Evolutionary conservation across 192 early-diverging fungal genomes (phyloP), one percentile per base, ranked within the genome.

Genomic region (Mortierella claussenii): DNA sequence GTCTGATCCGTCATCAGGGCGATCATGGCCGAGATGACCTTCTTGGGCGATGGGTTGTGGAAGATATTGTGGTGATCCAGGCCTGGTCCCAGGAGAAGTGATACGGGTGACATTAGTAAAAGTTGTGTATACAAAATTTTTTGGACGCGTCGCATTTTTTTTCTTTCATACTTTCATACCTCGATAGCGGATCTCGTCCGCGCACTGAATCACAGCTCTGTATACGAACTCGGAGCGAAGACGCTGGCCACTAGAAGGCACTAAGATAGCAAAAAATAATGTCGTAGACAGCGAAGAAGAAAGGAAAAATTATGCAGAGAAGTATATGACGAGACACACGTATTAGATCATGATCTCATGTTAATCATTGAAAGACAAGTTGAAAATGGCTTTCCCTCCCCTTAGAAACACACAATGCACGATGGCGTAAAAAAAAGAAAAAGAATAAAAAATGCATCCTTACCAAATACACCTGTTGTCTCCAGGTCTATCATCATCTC

Each of bases 401-500:
- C n/a, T n/a, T n/a, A n/a, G n/a, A n/a, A n/a, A n/a, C n/a, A n/a
- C n/a, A n/a, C n/a, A n/a, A n/a, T n/a, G n/a, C n/a, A n/a, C n/a
- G n/a, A n/a, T n/a, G n/a, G n/a, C n/a, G n/a, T n/a, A n/a, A n/a
- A n/a, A n/a, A n/a, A n/a, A n/a, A n/a, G n/a, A n/a, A n/a, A n/a
- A n/a, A n/a, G n/a, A n/a, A n/a, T n/a, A n/a, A n/a, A n/a, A n/a
- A n/a, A n/a, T n/a, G 34, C 27, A 13, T 8, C 31, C 69, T 47
- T 76, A 76, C 73, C 63, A 57, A 76, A 76, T 8, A 76, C 64
- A 20, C 73, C 73, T 32, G 73, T 27, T 0, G 73, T 67, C 12
- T 76, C 73, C 23, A 76, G 64, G 9, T 62, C 73, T n/a, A 76
- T 40, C 73, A 76, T 60, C 73, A 76, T 76, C 36, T 76, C 73